Evolutionary conservation across 768 basidiomycete genomes (phyloP).

Genomic region (Calocera viscosa): DNA sequence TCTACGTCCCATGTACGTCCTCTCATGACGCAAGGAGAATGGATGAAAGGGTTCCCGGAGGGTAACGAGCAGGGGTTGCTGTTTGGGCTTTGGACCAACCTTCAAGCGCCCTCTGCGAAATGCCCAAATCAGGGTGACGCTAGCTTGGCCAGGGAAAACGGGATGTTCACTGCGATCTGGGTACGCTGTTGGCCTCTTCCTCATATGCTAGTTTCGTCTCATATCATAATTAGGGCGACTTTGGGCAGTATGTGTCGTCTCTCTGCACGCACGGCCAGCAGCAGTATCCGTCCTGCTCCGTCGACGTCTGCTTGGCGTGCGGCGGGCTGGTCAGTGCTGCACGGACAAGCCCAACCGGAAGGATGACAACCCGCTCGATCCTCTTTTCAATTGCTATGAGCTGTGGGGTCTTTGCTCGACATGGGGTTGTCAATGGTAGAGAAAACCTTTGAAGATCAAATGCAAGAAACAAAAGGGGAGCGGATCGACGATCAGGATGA

Average conservation of each 20-base stretch:
- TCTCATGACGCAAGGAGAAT: constrained; percentile 80
- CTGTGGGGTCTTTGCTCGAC: constrained; percentile 82
- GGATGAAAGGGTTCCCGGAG: constrained; percentile 97
- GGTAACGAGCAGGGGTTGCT: constrained; percentile 81
- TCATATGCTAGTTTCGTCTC: constrained; percentile 5
- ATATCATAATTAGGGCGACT: constrained; percentile 44
- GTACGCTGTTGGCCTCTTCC: constrained; percentile 42
- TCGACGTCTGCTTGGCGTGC: constrained; percentile 50
- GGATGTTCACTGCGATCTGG: constrained; percentile 71
- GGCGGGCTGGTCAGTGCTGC: constrained; percentile 44
- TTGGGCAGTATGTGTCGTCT: constrained; percentile 54
- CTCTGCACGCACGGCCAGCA: constrained; percentile 46
- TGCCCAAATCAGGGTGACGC: constrained; percentile 71
- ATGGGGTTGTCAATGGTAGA: constrained; percentile 82
- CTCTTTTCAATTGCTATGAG: constrained; percentile 79
- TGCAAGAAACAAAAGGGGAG: constrained; percentile 20
- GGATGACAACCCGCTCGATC: constrained; percentile 34
- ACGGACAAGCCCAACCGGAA: constrained; percentile 33
- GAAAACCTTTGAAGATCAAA: constrained; percentile 43
- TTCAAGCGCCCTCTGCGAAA: constrained; percentile 46
- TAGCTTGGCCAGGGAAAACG: constrained; percentile 46
- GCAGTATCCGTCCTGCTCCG: constrained; percentile 49
- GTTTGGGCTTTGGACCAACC: constrained; percentile 68
- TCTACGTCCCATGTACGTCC: constrained; percentile 29
- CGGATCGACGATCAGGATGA: constrained; percentile 20